phyloP scores from a whole-genome alignment of 306 rosid genomes.

The Corylus heterophylla region DNA sequence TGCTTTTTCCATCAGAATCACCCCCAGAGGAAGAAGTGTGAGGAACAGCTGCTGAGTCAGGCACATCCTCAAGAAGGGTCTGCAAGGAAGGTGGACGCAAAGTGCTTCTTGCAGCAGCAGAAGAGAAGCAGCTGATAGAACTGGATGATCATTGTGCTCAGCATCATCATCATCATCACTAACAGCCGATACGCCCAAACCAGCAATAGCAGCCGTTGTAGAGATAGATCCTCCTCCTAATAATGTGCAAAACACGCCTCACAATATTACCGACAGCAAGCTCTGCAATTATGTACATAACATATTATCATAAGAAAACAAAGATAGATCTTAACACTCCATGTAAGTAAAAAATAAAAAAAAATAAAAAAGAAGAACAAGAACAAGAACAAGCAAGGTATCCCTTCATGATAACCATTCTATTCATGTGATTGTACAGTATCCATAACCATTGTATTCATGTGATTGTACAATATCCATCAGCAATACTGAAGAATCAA shows the following conservation, averaged over 20 bases:
- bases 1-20: too few relatives aligned
- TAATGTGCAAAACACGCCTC: too few relatives aligned
- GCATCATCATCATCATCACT: constrained; percentile 95
- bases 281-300: too few relatives aligned
- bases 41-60: constrained; percentile 59
- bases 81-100: constrained; percentile 96
- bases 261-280: too few relatives aligned
- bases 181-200: constrained; percentile 60
- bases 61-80: constrained; percentile 84
- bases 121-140: constrained; percentile 81
- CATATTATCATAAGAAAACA: too few relatives aligned
- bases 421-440: constrained; percentile 5
- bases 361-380: too few relatives aligned
- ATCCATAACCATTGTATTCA: not conserved
- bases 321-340: too few relatives aligned
- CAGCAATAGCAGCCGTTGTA: constrained; percentile 84
- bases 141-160: constrained; percentile 63
- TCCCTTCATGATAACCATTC: not conserved
- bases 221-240: constrained; percentile 90
- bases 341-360: too few relatives aligned
- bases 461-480: constrained; percentile 14
- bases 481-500: constrained; percentile 12
- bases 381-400: too few relatives aligned
- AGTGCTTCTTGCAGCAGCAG: constrained; percentile 95
- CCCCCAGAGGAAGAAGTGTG: too few relatives aligned